Base-by-base conservation (phyloP, 2,329 filamentous ascomycete species). In the Chrysosphaeria jannelii region DNA sequence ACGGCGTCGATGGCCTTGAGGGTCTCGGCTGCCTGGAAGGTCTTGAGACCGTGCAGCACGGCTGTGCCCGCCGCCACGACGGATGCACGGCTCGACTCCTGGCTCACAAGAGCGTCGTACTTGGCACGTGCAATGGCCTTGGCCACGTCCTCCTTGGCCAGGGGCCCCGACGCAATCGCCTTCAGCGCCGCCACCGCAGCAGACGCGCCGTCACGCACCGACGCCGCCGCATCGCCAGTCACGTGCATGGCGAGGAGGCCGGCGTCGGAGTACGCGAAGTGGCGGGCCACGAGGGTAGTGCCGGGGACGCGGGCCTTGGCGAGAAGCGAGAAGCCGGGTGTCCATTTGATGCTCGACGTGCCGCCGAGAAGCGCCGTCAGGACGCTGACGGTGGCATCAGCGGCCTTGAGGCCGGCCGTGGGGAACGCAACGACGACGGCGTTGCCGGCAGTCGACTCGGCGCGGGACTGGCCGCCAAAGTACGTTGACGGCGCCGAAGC, bases 391-490 rank as follows among this genome's bases (percentile, higher is more conserved):
- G 91, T 79, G 26, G 85, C 74, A 56, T 90, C 89, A 56, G 74
- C 76, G 37, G 63, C 64, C 32, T 56, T 54, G 35, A 68, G 65
- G 47, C 75, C 71, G 31, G 76, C 78, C 29, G 81, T 79, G 27
- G 78, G 72, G 69, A 97, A 93, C 31, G 65, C 85, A 40, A 97
- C 63, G 34, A 90, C 72, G 36, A 90, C 44, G 20, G 78, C 59
- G 50, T 89, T 91, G 35, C 74, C 70, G 33, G 55, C 53, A 29
- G 53, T 55, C 45, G 76, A 71, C 32, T 71, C 56, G 34, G 72
- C 71, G 36, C 85, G 75, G 53, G 89, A 75, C 57, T 97, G 78
- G 41, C 85, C 88, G 45, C 85, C 85, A 40, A 64, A 72, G 64
- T 93, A 97, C 49, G 79, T 85, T 42, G 64, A 60, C 32, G 70